Percentiles rank a stretch among this genome's conserved stretches.
Evolutionary conservation across 805 yeast genomes (phyloP).

Genomic region (Ogataea naganishii): DNA sequence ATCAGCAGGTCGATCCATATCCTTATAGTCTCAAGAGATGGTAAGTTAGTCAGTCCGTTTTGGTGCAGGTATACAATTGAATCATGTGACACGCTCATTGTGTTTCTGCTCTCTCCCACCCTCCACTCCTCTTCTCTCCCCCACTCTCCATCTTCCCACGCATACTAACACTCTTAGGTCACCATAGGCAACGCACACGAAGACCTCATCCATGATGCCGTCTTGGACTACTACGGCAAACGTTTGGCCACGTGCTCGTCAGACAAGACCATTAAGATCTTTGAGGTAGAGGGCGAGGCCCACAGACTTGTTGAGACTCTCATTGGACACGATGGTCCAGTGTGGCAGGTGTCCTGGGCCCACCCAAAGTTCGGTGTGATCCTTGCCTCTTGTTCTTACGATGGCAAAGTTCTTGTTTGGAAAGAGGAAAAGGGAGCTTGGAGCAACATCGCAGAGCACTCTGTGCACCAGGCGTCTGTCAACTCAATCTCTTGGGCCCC

Average conservation of each 20-base stretch:
- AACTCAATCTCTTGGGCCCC: slow-evolving; percentile 97
- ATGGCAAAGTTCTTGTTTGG: slow-evolving; percentile 93
- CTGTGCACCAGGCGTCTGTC: slow-evolving; percentile 87
- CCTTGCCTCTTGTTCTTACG: slow-evolving; percentile 90
- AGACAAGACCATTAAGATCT: slow-evolving; percentile 91
- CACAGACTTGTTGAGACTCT: slow-evolving; percentile 80
- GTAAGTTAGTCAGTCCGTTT: no score
- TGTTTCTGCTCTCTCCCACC: no score
- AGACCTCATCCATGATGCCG: slow-evolving; percentile 94
- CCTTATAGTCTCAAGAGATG: no score
- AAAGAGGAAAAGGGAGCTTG: slow-evolving; percentile 85
- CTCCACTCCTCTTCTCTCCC: slow-evolving; percentile 1
- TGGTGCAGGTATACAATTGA: no score
- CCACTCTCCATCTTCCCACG: background rate
- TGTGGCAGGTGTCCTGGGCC: slow-evolving; percentile 99
- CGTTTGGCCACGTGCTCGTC: slow-evolving; percentile 94
- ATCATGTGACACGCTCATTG: no score
- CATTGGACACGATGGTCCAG: slow-evolving; percentile 94
- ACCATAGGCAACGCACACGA: slow-evolving; percentile 87
- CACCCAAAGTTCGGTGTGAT: slow-evolving; percentile 97
- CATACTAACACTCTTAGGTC: slow-evolving; percentile 34
- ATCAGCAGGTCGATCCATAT: no score
- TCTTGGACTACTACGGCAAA: slow-evolving; percentile 92
- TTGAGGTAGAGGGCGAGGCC: slow-evolving; percentile 80
- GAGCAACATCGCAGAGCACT: slow-evolving; percentile 80